Evolutionary conservation across 2,329 filamentous ascomycete genomes (phyloP).

Genomic region (Rasamsonia emersonii): DNA sequence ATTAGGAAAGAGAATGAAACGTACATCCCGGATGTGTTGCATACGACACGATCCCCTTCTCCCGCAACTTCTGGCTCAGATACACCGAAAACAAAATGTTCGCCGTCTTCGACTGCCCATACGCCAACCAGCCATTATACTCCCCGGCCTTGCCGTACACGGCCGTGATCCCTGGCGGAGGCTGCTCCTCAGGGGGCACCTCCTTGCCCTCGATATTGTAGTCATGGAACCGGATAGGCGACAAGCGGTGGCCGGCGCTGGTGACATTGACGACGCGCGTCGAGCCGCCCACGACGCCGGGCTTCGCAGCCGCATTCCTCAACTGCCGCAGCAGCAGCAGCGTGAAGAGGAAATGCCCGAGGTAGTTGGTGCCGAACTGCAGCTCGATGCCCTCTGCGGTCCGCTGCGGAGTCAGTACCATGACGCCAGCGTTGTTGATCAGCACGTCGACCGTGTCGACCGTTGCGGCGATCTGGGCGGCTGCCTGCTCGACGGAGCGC

Average conservation of each 20-base stretch:
- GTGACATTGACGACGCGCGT: constrained; percentile 17
- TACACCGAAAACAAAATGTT: constrained; percentile 33
- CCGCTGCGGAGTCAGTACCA: constrained; percentile 16
- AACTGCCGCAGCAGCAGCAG: constrained; percentile 20
- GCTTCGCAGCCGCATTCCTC: constrained; percentile 10
- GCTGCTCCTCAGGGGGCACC: constrained; percentile 8
- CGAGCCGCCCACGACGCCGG: constrained; percentile 2
- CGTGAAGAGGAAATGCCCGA: constrained; percentile 27
- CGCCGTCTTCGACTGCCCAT: constrained; percentile 35
- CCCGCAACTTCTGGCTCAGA: constrained; percentile 20
- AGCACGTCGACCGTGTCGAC: constrained; percentile 20
- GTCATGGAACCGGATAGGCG: constrained; percentile 21
- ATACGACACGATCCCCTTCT: constrained; percentile 25
- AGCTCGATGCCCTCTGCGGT: constrained; percentile 24
- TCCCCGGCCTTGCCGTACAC: constrained; percentile 4
- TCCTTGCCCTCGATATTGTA: constrained; percentile 16
- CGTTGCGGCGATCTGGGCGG: constrained; percentile 12
- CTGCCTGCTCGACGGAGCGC: constrained; percentile 17
- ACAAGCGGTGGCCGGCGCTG: constrained; percentile 16
- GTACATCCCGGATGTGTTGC: constrained; percentile 32
- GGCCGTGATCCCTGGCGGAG: constrained; percentile 3
- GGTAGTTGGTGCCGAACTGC: constrained; percentile 26
- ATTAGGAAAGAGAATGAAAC: constrained; percentile 2
- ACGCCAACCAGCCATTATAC: constrained; percentile 15
- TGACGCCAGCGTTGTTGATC: constrained; percentile 28